A percentile compares a stretch with the other conserved stretches of the same genome.
Conservation (phyloP, 139 green algal genomes). For the Haematococcus lacustris region DNA sequence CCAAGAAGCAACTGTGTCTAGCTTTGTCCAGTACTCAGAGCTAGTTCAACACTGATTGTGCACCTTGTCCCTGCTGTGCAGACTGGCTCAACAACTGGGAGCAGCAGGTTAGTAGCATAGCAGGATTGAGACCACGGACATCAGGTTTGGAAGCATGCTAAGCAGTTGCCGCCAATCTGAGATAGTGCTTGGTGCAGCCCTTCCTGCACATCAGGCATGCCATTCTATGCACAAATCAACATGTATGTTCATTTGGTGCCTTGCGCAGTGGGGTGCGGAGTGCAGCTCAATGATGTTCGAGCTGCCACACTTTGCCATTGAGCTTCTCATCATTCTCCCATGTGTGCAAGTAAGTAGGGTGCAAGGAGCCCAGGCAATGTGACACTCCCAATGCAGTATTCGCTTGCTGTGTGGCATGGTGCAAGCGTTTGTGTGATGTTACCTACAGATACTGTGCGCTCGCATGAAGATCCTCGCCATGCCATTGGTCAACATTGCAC, state of each 20-base stretch:
- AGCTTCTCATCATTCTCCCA: slow-evolving; percentile 80
- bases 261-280: slow-evolving; percentile 45
- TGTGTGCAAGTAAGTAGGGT: slow-evolving; percentile 61
- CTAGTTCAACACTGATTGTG: neutral
- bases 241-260: neutral
- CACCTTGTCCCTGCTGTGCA: neutral
- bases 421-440: no score
- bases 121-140: neutral
- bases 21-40: neutral
- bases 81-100: slow-evolving; percentile 87
- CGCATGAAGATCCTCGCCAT: no score
- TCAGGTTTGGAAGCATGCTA: neutral
- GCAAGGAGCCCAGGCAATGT: no score
- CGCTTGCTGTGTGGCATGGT: no score
- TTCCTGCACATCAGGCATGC: neutral
- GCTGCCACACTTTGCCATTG: slow-evolving; percentile 81
- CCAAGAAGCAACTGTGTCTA: neutral
- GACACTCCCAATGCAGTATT: no score
- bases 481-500: no score
- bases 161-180: neutral
- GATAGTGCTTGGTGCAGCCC: neutral
- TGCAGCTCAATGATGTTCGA: slow-evolving; percentile 66
- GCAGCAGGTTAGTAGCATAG: slow-evolving; percentile 19
- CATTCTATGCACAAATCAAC: neutral
- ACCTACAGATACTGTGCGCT: no score